These are phyloP conservation scores for Capsaspora owczarzaki DNA, from an alignment of 78 protist genomes.

Conservation along the genomic window DNA sequence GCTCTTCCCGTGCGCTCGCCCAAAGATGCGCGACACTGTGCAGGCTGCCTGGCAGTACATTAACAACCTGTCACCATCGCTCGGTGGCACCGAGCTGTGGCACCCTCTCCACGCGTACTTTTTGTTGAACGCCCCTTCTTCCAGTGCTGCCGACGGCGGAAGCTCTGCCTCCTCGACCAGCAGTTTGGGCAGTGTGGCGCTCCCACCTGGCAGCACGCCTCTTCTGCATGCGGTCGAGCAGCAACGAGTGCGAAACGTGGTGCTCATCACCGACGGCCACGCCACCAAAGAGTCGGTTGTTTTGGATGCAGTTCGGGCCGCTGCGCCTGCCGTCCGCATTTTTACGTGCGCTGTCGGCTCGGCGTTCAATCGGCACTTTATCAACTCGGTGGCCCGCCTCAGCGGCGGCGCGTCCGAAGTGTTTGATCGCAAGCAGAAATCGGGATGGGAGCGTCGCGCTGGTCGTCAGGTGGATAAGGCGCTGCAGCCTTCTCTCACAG, in stretches of 20 bases:
- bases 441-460: not conserved
- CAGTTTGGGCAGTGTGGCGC: no score
- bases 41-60: no score
- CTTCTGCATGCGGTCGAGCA: no score
- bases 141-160: no score
- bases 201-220: no score
- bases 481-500: not conserved
- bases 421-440: not conserved
- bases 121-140: no score
- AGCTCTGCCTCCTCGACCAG: no score
- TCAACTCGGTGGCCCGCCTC: not conserved
- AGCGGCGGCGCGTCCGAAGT: not conserved
- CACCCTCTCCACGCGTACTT: no score
- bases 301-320: not conserved
- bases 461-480: not conserved
- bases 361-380: not conserved
- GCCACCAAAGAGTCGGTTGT: not conserved
- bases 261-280: conserved; percentile 13
- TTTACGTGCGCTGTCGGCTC: not conserved
- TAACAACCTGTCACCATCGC: no score
- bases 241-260: not conserved
- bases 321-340: not conserved
- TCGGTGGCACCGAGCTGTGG: no score
- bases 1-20: not conserved
- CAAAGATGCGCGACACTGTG: not conserved